phyloP scores from a whole-genome alignment of 2,329 filamentous ascomycete genomes.

The Pyrenochaeta sp. region DNA sequence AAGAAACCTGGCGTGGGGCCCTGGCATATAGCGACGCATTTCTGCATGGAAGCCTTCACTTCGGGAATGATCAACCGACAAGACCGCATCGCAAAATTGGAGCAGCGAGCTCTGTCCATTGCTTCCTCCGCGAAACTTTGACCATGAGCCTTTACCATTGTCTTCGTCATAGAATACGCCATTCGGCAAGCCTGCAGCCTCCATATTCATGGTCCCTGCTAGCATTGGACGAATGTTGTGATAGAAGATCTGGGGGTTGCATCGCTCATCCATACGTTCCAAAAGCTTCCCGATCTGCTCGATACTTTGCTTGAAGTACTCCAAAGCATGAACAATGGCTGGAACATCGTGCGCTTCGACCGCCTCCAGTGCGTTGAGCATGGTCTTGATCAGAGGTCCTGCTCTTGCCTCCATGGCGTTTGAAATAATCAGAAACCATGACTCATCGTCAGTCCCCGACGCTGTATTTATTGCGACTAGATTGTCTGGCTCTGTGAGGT shows the following conservation, averaged over 20 bases:
- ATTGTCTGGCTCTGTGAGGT: constrained; percentile 39
- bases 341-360: constrained; percentile 47
- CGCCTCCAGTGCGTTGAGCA: constrained; percentile 58
- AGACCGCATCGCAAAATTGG: constrained; percentile 62
- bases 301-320: constrained; percentile 52
- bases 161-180: constrained; percentile 63
- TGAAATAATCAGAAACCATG: constrained; percentile 60
- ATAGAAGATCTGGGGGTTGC: constrained; percentile 59
- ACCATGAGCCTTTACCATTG: constrained; percentile 57
- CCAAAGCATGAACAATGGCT: constrained; percentile 50
- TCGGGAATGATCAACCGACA: constrained; percentile 59
- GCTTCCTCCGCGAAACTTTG: constrained; percentile 61
- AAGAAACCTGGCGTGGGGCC: constrained; percentile 60
- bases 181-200: constrained; percentile 56
- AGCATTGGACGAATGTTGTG: constrained; percentile 60
- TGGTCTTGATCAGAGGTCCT: constrained; percentile 53
- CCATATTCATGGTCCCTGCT: constrained; percentile 63
- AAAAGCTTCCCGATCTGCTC: constrained; percentile 51
- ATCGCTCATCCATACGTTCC: constrained; percentile 61
- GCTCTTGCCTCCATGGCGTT: constrained; percentile 62
- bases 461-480: constrained; percentile 39
- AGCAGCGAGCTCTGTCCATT: constrained; percentile 64
- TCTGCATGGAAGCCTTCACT: constrained; percentile 48
- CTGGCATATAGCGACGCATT: constrained; percentile 64
- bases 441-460: constrained; percentile 45